A percentile compares a stretch with the other conserved stretches of the same genome.
phyloP scores from a whole-genome alignment of 2,329 filamentous ascomycete genomes.

The Cercospora janseana region DNA sequence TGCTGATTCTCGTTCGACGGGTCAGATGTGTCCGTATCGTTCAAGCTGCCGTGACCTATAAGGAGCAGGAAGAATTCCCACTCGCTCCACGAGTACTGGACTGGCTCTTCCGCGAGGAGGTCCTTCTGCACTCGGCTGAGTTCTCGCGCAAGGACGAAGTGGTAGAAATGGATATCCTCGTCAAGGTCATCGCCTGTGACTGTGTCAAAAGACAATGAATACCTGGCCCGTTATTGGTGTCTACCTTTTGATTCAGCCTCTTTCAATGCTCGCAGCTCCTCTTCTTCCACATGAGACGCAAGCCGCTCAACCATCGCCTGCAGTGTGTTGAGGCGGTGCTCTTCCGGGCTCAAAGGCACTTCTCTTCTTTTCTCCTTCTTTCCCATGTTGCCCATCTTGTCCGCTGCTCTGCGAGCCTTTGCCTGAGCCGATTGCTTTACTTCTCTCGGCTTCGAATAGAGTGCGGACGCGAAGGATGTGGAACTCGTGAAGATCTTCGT shows the following conservation, averaged over 20 bases:
- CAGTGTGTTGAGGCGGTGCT: slow-evolving; percentile 26
- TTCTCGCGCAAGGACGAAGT: slow-evolving; percentile 49
- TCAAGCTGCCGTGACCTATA: slow-evolving; percentile 45
- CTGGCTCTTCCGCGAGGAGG: slow-evolving; percentile 39
- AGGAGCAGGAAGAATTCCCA: slow-evolving; percentile 53
- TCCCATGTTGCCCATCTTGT: not conserved
- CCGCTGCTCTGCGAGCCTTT: not conserved
- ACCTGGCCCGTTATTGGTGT: not conserved
- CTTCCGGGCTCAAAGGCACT: slow-evolving; percentile 17
- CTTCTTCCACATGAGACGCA: slow-evolving; percentile 41
- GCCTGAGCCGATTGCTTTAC: not conserved
- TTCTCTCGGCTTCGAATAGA: not conserved
- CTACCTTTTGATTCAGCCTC: slow-evolving; percentile 16
- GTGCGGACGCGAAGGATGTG: slow-evolving; percentile 50
- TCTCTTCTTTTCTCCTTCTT: slow-evolving; percentile 19
- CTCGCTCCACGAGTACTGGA: slow-evolving; percentile 39
- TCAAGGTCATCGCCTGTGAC: slow-evolving; percentile 45
- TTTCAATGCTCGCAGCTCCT: slow-evolving; percentile 40
- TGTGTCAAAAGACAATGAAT: not conserved
- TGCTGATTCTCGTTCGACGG: slow-evolving; percentile 10
- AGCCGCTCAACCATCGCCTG: slow-evolving; percentile 30
- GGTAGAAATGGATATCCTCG: slow-evolving; percentile 53
- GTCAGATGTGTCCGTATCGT: slow-evolving; percentile 34
- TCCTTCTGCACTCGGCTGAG: slow-evolving; percentile 46
- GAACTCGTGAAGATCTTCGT: slow-evolving; percentile 55